Base-by-base conservation (phyloP, 768 basidiomycete genomes). In the Rhizopogon salebrosus region DNA sequence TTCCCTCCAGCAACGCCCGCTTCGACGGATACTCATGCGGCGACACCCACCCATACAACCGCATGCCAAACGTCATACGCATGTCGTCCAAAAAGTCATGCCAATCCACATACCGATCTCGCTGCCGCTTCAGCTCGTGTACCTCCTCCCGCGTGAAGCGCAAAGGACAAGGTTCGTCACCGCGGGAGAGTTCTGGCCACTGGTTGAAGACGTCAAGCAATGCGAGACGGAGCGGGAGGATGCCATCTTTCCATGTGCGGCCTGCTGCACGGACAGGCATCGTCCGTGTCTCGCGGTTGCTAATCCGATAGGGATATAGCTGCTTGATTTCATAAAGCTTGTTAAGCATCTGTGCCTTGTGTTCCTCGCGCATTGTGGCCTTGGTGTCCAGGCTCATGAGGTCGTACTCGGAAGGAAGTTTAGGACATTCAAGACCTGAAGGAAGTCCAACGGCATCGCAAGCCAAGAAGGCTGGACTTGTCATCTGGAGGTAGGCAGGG, bases 251-350 rank as follows among this genome's bases (percentile, higher is more conserved):
- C 56, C 56, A 57, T 23, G 56, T 57, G 29, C 56, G 56, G 8
- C 56, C 56, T 24, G 56, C 56, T 23, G 56, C 54, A 16, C 54
- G 56, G 9, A 57, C 56, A 56, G 56, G 55, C 54, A 56, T 55
- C 16, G 49, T 52, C 5, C 54, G 43, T 18, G 50, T 38, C 34
- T 57, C 54, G 22, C 54, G 56, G 24, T 48, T 24, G 22, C 41
- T 48, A 24, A 57, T 41, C 20, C 54, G 49, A 51, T 56, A 55
- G n/a, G 56, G 56, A 41, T 51, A 55, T 7, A 57, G 42, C 45
- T 57, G 56, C n/a, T 57, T 57, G 23, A 57, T 50, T 37, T 57
- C 56, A 51, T 57, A 57, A 31, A 57, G 49, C 36, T 57, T 57
- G 26, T 56, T 22, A 23, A 57, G 55, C 42, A 57, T 57, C 55